Evolutionary conservation across 2,329 filamentous ascomycete species (phyloP).

Genomic region (Fusarium mundagurra): DNA sequence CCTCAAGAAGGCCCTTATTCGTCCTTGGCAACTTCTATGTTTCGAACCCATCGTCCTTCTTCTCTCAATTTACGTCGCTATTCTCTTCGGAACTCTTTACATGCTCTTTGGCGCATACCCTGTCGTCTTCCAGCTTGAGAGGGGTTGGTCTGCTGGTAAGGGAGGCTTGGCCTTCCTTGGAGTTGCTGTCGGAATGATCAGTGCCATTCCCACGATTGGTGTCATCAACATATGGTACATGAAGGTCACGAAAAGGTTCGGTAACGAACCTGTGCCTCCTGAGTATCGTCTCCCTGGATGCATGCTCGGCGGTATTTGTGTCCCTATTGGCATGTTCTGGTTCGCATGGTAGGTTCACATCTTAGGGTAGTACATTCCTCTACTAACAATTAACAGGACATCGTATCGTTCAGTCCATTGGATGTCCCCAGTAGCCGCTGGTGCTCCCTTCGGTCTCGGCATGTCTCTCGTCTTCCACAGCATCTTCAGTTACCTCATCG

Average conservation of each 20-base stretch:
- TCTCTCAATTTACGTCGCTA: slow-evolving; percentile 70
- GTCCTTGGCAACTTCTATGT: slow-evolving; percentile 73
- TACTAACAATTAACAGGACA: slow-evolving; percentile 17
- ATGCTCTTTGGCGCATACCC: slow-evolving; percentile 65
- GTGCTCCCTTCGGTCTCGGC: slow-evolving; percentile 63
- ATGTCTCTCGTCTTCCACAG: slow-evolving; percentile 72
- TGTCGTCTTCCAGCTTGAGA: slow-evolving; percentile 68
- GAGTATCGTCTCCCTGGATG: slow-evolving; percentile 70
- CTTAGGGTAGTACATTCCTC: accelerated
- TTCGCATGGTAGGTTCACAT: slow-evolving; percentile 66
- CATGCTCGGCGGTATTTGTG: slow-evolving; percentile 66
- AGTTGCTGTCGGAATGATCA: slow-evolving; percentile 70
- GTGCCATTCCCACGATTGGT: slow-evolving; percentile 62
- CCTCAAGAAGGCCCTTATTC: slow-evolving; percentile 64
- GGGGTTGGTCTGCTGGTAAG: slow-evolving; percentile 66
- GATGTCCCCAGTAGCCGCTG: slow-evolving; percentile 59
- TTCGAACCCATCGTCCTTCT: slow-evolving; percentile 73
- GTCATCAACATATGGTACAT: slow-evolving; percentile 64
- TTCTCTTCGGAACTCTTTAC: slow-evolving; percentile 64
- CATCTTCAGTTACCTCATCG: slow-evolving; percentile 74
- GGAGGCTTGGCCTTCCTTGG: slow-evolving; percentile 71
- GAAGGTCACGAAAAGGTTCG: slow-evolving; percentile 51
- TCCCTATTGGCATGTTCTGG: slow-evolving; percentile 72
- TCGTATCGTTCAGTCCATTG: slow-evolving; percentile 58
- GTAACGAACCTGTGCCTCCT: slow-evolving; percentile 66